Conservation (phyloP, 2,329 filamentous ascomycete genomes). For the Botrytis medusae region DNA sequence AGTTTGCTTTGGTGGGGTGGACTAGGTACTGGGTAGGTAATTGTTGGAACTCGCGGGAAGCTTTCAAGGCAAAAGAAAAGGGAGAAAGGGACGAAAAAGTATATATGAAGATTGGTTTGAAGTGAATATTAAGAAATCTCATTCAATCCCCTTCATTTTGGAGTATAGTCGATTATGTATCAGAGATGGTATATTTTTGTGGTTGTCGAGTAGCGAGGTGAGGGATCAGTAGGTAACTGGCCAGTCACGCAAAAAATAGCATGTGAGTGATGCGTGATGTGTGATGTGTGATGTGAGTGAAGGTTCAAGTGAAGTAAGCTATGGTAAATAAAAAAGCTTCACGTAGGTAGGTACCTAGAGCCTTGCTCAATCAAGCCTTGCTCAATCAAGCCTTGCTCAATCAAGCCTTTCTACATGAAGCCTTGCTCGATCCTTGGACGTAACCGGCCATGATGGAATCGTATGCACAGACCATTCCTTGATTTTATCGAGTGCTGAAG, state of each 20-base stretch:
- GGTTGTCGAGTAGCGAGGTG: neutral
- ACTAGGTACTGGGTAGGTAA: neutral
- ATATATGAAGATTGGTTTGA: neutral
- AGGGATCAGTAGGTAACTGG: neutral
- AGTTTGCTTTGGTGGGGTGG: conserved; percentile 4
- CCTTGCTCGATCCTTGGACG: neutral
- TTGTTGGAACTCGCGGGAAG: neutral
- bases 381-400: no score
- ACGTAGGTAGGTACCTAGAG: no score
- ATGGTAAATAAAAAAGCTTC: neutral
- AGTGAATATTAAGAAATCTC: neutral
- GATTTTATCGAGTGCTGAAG: neutral
- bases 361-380: no score
- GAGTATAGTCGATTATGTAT: neutral
- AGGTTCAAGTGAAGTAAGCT: neutral
- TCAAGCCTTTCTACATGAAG: no score
- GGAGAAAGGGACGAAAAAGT: neutral
- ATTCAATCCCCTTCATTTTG: neutral
- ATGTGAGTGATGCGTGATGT: neutral
- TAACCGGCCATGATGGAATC: neutral
- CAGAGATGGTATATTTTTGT: neutral
- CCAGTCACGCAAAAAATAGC: neutral
- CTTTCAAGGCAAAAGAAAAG: neutral
- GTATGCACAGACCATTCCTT: neutral
- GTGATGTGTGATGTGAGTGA: neutral